Conservation (phyloP, 345 rosid genomes). For the Sonneratia caseolaris region DNA sequence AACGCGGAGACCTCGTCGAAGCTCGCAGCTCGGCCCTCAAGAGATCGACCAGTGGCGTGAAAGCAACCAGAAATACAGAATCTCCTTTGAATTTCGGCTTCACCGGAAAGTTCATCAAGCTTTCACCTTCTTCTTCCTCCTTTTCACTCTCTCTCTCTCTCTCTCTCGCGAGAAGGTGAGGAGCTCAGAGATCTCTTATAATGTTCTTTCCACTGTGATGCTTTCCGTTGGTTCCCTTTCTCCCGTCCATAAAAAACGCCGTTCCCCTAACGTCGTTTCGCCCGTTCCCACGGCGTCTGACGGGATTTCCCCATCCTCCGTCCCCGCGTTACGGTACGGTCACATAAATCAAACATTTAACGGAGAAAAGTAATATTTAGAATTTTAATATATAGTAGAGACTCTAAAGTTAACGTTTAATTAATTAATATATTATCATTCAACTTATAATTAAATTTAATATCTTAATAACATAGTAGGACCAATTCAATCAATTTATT, state of each 20-base stretch:
- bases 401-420: too few species aligned
- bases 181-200: slow-evolving; percentile 25
- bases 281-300: slow-evolving; percentile 25
- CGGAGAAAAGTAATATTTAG: too few species aligned
- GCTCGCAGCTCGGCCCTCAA: background rate
- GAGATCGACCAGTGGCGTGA: background rate
- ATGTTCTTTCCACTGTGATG: slow-evolving; percentile 10
- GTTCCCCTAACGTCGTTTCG: slow-evolving; percentile 37
- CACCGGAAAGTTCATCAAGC: slow-evolving; percentile 8
- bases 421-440: too few species aligned
- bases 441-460: too few species aligned
- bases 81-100: slow-evolving; percentile 9
- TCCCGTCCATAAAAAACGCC: slow-evolving; percentile 15
- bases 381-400: too few species aligned
- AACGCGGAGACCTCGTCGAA: background rate
- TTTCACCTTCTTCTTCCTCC: slow-evolving; percentile 10
- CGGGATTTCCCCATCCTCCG: too few species aligned
- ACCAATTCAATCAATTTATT: too few species aligned
- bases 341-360: slow-evolving; percentile 20
- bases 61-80: slow-evolving; percentile 23
- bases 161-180: slow-evolving; percentile 12
- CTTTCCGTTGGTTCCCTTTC: slow-evolving; percentile 17
- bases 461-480: too few species aligned
- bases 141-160: slow-evolving; percentile 5
- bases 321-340: slow-evolving; percentile 1